Evolutionary conservation across 2,329 filamentous ascomycete genomes (phyloP).

Genomic region (Fusarium sulawesiense): DNA sequence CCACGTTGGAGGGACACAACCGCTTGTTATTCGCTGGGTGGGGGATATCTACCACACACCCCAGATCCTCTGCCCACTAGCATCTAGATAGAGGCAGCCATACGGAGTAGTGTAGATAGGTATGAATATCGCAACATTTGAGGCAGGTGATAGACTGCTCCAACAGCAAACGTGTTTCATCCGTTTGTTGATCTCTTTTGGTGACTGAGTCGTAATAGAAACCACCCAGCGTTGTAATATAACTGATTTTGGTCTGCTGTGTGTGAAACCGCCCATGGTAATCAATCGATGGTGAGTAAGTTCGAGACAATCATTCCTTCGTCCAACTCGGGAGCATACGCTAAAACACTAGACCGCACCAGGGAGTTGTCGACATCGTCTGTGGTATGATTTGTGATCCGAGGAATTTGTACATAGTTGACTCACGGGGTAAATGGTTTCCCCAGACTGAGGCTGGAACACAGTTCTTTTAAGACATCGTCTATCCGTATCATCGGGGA

Average conservation of each 20-base stretch:
- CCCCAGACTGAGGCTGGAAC: slow-evolving; percentile 40
- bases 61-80: slow-evolving; percentile 31
- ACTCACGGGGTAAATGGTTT: slow-evolving; percentile 27
- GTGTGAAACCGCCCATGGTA: slow-evolving; percentile 9
- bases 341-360: slow-evolving; percentile 18
- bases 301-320: slow-evolving; percentile 12
- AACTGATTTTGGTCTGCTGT: not conserved
- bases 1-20: slow-evolving; percentile 30
- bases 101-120: slow-evolving; percentile 19
- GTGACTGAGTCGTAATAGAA: slow-evolving; percentile 5
- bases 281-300: not conserved
- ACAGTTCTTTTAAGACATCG: slow-evolving; percentile 30
- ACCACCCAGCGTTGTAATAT: slow-evolving; percentile 26
- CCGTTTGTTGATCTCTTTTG: slow-evolving; percentile 10
- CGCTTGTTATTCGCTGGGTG: slow-evolving; percentile 34
- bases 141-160: slow-evolving; percentile 27
- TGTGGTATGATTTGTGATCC: slow-evolving; percentile 29
- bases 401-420: slow-evolving; percentile 23
- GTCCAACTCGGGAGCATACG: slow-evolving; percentile 17
- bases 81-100: slow-evolving; percentile 37
- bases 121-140: slow-evolving; percentile 30
- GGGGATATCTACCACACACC: slow-evolving; percentile 37
- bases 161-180: slow-evolving; percentile 22
- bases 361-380: slow-evolving; percentile 22
- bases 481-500: slow-evolving; percentile 26